phyloP scores from a whole-genome alignment of 176 grass and related monocot genomes.

The Pontederia paniculata region DNA sequence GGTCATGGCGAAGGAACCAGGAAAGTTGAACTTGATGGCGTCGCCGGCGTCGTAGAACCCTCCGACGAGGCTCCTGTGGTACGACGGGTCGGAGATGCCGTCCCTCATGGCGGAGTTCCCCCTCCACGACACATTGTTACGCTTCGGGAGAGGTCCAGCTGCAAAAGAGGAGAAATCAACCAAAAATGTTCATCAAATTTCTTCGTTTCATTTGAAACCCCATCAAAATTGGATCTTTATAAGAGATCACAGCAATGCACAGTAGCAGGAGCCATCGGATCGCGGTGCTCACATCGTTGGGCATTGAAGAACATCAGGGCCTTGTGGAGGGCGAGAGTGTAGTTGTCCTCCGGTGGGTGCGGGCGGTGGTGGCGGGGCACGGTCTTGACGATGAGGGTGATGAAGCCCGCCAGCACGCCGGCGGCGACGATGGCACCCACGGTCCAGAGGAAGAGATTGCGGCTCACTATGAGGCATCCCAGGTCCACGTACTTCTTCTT shows the following conservation, averaged over 20 bases:
- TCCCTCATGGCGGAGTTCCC: slow-evolving; percentile 14
- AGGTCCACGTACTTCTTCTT: slow-evolving; percentile 17
- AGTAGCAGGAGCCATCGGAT: background rate
- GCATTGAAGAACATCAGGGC: slow-evolving; percentile 19
- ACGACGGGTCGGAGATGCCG: slow-evolving; percentile 1
- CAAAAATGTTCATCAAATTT: background rate
- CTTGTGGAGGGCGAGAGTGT: slow-evolving; percentile 12
- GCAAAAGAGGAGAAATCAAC: background rate
- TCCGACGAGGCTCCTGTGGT: background rate
- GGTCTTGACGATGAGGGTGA: slow-evolving; percentile 9
- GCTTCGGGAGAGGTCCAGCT: slow-evolving; percentile 11
- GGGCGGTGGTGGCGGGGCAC: slow-evolving; percentile 8
- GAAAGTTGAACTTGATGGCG: slow-evolving; percentile 17
- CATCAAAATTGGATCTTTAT: background rate
- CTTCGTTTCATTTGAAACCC: background rate
- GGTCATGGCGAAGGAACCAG: slow-evolving; percentile 12
- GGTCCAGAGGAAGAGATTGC: slow-evolving; percentile 13
- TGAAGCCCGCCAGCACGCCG: background rate
- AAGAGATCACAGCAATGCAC: background rate
- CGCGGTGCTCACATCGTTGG: slow-evolving; percentile 5
- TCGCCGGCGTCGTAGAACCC: slow-evolving; percentile 15
- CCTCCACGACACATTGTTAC: slow-evolving; percentile 10
- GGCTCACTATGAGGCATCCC: slow-evolving; percentile 11
- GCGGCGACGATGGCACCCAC: background rate
- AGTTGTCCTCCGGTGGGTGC: slow-evolving; percentile 6